phyloP scores from a whole-genome alignment of 1,284 basidiomycete genomes.

The Salmacisia buchloeana region DNA sequence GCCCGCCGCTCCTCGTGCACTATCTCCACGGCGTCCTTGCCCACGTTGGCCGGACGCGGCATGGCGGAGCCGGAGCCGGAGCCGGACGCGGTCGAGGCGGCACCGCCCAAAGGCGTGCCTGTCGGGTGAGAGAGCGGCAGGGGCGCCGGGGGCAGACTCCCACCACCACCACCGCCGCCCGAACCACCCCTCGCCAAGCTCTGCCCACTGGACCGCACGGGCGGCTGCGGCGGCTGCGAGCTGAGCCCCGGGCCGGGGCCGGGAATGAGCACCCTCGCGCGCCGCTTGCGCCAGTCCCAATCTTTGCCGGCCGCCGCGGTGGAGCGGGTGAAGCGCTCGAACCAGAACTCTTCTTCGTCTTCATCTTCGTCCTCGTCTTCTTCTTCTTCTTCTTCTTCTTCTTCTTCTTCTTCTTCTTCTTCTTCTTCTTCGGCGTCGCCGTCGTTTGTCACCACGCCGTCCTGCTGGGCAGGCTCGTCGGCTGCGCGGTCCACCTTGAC shows the following conservation, averaged over 20 bases:
- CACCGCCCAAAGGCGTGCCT: too few relatives aligned
- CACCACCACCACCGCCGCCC: too few relatives aligned
- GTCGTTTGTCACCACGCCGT: too few relatives aligned
- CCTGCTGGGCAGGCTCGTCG: too few relatives aligned
- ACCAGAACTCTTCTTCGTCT: slow-evolving; percentile 39
- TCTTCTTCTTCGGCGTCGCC: not conserved
- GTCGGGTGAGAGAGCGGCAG: too few relatives aligned
- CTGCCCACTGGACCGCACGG: not conserved
- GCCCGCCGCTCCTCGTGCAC: slow-evolving; percentile 1
- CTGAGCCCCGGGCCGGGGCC: not conserved
- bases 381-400: slow-evolving; percentile 1
- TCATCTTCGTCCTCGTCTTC: slow-evolving; percentile 9
- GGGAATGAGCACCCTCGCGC: slow-evolving; percentile 11
- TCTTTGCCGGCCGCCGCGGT: slow-evolving; percentile 44
- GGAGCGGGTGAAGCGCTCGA: slow-evolving; percentile 41
- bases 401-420: not conserved
- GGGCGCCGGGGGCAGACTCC: too few relatives aligned
- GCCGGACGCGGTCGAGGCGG: too few relatives aligned
- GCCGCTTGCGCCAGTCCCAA: slow-evolving; percentile 45
- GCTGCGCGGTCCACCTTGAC: not conserved
- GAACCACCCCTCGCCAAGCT: too few relatives aligned
- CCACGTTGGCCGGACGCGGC: not conserved
- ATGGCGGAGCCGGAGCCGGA: not conserved
- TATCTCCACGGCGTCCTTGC: slow-evolving; percentile 1
- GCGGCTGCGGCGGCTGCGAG: not conserved